A percentile compares a stretch with the other conserved stretches of the same genome.
Evolutionary conservation across 1,139 yeast species (phyloP).

Genomic region (Geotrichum citri-aurantii): DNA sequence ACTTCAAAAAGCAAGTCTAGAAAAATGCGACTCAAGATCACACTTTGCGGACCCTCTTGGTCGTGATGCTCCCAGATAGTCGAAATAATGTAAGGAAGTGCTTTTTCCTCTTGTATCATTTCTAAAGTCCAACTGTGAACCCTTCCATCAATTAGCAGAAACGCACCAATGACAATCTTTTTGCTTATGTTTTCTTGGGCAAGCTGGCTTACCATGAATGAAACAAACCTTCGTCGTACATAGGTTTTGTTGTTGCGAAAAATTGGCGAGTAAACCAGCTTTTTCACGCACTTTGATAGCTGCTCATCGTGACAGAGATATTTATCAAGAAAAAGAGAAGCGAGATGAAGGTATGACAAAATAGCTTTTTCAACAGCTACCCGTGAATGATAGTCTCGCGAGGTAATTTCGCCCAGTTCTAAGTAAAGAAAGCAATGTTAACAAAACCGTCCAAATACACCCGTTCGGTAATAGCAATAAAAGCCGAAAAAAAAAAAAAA

Average conservation of each 20-base stretch:
- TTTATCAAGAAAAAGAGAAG: slow-evolving; percentile 29
- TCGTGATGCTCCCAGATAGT: slow-evolving; percentile 34
- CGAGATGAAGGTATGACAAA: slow-evolving; percentile 27
- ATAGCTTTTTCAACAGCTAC: slow-evolving; percentile 26
- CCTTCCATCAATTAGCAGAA: slow-evolving; percentile 46
- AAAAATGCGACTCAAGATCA: slow-evolving; percentile 37
- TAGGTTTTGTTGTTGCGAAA: slow-evolving; percentile 30
- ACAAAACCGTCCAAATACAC: background rate
- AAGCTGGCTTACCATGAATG: slow-evolving; percentile 15
- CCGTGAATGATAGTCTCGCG: slow-evolving; percentile 28
- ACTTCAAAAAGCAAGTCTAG: slow-evolving; percentile 50
- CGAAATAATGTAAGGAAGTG: slow-evolving; percentile 42
- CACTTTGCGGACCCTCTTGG: slow-evolving; percentile 10
- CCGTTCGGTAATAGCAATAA: background rate
- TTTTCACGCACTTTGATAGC: slow-evolving; percentile 30
- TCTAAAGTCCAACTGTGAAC: slow-evolving; percentile 41
- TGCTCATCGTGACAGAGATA: slow-evolving; percentile 33
- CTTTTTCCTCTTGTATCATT: slow-evolving; percentile 46
- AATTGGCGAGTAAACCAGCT: slow-evolving; percentile 29
- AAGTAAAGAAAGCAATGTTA: background rate
- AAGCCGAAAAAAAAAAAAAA: background rate
- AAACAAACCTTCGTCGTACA: slow-evolving; percentile 31
- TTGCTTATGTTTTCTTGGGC: background rate
- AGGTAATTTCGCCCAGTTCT: slow-evolving; percentile 28
- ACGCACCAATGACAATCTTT: slow-evolving; percentile 43